Base-by-base conservation (phyloP, 345 rosid genomes). In the Citrus glauca region DNA sequence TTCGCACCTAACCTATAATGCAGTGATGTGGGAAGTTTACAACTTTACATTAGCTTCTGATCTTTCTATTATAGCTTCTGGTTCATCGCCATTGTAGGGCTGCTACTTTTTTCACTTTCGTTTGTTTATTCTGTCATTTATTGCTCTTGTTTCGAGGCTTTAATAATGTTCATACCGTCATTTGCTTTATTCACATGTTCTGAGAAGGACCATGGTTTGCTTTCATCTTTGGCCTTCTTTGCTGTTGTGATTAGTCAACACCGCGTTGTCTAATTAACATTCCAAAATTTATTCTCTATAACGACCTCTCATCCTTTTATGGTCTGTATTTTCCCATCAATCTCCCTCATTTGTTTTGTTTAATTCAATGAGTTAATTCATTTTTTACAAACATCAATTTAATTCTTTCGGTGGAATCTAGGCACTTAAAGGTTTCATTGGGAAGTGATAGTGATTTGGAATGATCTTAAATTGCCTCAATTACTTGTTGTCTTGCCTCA, bases 221-320 rank as follows among this genome's bases (percentile, higher is more conserved):
- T 84, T 77, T 87, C 87, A 84, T 71, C 74, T 30, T 77, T 71
- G 35, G 76, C 85, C 82, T 82, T 61, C 62, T 76, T 79, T 80
- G 76, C 74, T 66, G 86, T 81, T 73, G 37, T 82, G 60, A 61
- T 69, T 69, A 70, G 80, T 66, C 61, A 69, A 66, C 76, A 72
- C 78, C 85, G 57, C 53, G 76, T 63, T 76, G 48, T 69, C 68
- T 76, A 40, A 30, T 76, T 78, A 59, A 59, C 79, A 74, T 57
- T 65, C 42, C 71, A 59, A 72, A 60, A 78, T 79, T 90, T 68
- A 88, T 85, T 84, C 78, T 77, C 78, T 74, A 78, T 77, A 88
- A 78, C 57, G 83, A 80, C 86, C 68, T 75, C 69, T 78, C 80
- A 64, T 77, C 86, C 73, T 79, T 59, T 76, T 76, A 45, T 50